phyloP scores from a whole-genome alignment of 495 filamentous ascomycete species.

The Penicillium cosmopolitanum region DNA sequence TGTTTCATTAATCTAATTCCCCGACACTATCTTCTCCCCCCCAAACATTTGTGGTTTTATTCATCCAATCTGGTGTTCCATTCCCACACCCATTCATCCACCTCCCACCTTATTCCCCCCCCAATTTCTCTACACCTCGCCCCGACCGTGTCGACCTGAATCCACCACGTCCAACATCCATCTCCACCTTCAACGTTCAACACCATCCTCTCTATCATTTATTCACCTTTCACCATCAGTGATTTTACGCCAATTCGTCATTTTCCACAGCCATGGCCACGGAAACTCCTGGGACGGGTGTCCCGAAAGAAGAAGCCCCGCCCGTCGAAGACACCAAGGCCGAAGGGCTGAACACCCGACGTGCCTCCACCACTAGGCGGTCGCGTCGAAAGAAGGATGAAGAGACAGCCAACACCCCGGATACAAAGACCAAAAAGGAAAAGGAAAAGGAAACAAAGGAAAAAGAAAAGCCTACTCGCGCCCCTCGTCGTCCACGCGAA shows the following conservation, averaged over 20 bases:
- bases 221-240: neutral
- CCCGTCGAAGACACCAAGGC: constrained; percentile 16
- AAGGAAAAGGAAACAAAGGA: constrained; percentile 36
- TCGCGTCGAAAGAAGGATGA: constrained; percentile 55
- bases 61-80: constrained; percentile 26
- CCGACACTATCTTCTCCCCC: constrained; percentile 1
- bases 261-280: constrained; percentile 27
- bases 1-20: constrained; percentile 33
- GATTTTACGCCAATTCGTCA: constrained; percentile 14
- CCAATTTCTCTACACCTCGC: constrained; percentile 6
- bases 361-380: constrained; percentile 41
- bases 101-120: neutral
- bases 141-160: constrained; percentile 6
- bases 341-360: constrained; percentile 30
- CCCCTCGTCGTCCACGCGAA: constrained; percentile 43
- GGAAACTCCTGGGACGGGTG: constrained; percentile 18
- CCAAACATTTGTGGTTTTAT: constrained; percentile 12
- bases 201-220: neutral
- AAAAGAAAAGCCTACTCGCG: constrained; percentile 42
- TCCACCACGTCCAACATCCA: neutral
- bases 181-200: neutral
- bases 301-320: constrained; percentile 24
- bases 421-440: constrained; percentile 33
- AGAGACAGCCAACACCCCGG: constrained; percentile 25
- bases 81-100: constrained; percentile 4